A percentile compares a stretch with the other conserved stretches of the same genome.
These are phyloP conservation scores for Quercus mongolica DNA, from an alignment of 306 rosid species.

Conservation along the genomic window DNA sequence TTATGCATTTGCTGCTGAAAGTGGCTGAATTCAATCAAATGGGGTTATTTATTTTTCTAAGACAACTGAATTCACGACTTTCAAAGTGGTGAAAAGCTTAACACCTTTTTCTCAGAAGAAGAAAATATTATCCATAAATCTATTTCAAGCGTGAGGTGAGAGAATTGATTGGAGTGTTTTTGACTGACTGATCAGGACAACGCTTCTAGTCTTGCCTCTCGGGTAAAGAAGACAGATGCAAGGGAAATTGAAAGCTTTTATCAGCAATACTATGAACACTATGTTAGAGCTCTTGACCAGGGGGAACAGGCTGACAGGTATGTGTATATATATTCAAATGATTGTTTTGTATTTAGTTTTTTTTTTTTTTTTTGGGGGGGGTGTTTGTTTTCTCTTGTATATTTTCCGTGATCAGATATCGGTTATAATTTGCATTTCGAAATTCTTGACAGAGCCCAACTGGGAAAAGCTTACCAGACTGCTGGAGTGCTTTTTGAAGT, in stretches of 20 bases:
- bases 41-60: too few relatives aligned
- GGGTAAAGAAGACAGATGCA: constrained; percentile 88
- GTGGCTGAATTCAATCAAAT: too few relatives aligned
- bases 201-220: constrained; percentile 63
- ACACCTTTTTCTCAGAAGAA: constrained; percentile 1
- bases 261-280: constrained; percentile 88
- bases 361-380: neutral
- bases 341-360: neutral
- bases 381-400: neutral
- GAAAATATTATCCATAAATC: neutral
- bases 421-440: neutral
- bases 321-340: neutral
- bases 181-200: constrained; percentile 55
- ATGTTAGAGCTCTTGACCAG: constrained; percentile 83
- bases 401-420: neutral
- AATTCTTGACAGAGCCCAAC: constrained; percentile 74
- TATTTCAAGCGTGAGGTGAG: neutral
- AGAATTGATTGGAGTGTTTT: neutral
- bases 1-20: too few relatives aligned
- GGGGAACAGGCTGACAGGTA: constrained; percentile 93
- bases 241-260: constrained; percentile 90
- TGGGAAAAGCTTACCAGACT: constrained; percentile 88
- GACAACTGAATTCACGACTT: too few relatives aligned
- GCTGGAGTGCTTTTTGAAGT: constrained; percentile 97
- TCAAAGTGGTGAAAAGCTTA: neutral